phyloP scores from a whole-genome alignment of 192 early-diverging fungal species.

The Mortierella hygrophila region DNA sequence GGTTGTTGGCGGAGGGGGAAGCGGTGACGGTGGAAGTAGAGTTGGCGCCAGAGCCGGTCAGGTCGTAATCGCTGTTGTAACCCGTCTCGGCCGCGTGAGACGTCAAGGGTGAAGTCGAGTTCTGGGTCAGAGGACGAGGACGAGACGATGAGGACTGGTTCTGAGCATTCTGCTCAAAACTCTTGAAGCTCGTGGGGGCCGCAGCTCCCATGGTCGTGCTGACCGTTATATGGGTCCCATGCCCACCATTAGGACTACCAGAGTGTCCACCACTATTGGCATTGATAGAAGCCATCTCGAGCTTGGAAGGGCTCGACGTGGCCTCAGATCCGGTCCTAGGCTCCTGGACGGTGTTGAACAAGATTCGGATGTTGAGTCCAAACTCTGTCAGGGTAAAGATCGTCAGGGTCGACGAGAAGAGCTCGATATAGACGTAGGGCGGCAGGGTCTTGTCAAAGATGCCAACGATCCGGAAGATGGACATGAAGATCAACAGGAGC shows the following conservation, averaged over 20 bases:
- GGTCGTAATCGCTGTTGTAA: slow-evolving; percentile 30
- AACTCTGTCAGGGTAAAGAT: slow-evolving; percentile 56
- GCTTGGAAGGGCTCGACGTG: slow-evolving; percentile 15
- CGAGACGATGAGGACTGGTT: slow-evolving; percentile 5
- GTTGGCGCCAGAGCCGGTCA: background rate
- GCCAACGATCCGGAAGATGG: slow-evolving; percentile 44
- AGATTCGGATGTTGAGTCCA: slow-evolving; percentile 50
- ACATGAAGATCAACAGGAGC: slow-evolving; percentile 48
- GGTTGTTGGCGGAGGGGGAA: background rate
- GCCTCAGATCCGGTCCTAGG: slow-evolving; percentile 13
- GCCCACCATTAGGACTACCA: background rate
- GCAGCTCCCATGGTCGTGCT: background rate
- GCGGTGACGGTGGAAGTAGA: background rate
- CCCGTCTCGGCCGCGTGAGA: slow-evolving; percentile 30
- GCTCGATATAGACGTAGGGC: slow-evolving; percentile 50
- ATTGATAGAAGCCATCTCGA: slow-evolving; percentile 35
- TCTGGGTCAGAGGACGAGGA: slow-evolving; percentile 23
- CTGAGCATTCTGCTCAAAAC: background rate
- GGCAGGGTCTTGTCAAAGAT: slow-evolving; percentile 41
- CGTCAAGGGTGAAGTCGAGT: slow-evolving; percentile 40
- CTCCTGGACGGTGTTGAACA: slow-evolving; percentile 38
- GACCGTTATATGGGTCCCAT: background rate
- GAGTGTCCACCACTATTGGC: background rate
- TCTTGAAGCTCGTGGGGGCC: background rate
- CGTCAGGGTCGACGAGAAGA: slow-evolving; percentile 52